These are phyloP conservation scores for Talaromyces thailandensis DNA, from an alignment of 495 filamentous ascomycete genomes.

Conservation along the genomic window DNA sequence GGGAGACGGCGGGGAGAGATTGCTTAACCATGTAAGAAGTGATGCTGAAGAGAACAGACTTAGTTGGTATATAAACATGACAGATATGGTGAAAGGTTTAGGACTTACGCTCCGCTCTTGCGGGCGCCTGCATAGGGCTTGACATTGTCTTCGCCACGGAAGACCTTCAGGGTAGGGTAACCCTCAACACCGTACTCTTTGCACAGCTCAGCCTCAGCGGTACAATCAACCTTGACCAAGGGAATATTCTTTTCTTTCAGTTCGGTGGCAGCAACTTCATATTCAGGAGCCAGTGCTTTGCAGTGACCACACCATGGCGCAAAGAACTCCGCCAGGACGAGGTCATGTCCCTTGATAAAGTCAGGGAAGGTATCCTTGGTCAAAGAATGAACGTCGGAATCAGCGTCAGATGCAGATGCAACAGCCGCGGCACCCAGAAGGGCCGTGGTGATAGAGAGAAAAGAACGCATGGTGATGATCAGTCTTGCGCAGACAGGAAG, in stretches of 20 bases:
- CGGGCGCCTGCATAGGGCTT: conserved; percentile 80
- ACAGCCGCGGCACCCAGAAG: conserved; percentile 50
- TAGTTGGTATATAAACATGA: background rate
- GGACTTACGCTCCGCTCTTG: conserved; percentile 78
- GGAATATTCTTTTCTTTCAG: conserved; percentile 93
- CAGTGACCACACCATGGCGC: conserved; percentile 99
- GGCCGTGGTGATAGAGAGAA: conserved; percentile 46
- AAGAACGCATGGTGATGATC: conserved; percentile 44
- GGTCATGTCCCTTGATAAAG: conserved; percentile 76
- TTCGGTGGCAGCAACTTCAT: conserved; percentile 85
- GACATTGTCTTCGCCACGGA: conserved; percentile 82
- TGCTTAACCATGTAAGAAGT: conserved; percentile 99
- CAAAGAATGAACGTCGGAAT: conserved; percentile 73
- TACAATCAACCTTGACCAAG: conserved; percentile 94
- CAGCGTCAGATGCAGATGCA: conserved; percentile 52
- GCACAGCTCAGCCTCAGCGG: conserved; percentile 87
- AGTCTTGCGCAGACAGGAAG: background rate
- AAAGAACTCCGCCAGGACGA: conserved; percentile 97
- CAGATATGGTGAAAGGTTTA: background rate
- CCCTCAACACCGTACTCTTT: conserved; percentile 84
- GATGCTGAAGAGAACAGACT: conserved; percentile 45
- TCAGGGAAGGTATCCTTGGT: conserved; percentile 76
- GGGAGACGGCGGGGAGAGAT: conserved; percentile 83
- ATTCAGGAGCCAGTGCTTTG: conserved; percentile 88
- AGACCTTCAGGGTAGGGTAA: conserved; percentile 97